Conservation (phyloP, 1,139 yeast genomes). For the Lodderomyces margitis region DNA sequence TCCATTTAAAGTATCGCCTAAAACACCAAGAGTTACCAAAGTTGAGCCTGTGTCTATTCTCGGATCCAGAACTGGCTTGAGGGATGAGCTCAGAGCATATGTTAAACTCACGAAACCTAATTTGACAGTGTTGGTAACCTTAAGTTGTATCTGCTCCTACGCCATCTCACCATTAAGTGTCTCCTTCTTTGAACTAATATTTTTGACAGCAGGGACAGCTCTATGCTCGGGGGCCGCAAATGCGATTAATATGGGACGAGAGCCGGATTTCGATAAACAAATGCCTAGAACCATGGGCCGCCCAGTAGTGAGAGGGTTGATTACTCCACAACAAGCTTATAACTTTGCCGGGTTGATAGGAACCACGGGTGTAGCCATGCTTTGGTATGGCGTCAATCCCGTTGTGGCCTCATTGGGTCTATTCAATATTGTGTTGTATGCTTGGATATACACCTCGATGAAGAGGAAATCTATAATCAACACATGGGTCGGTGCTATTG, state of each 20-base stretch:
- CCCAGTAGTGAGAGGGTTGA: constrained; percentile 84
- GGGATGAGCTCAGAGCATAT: constrained; percentile 53
- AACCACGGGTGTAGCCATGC: constrained; percentile 60
- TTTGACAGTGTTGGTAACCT: constrained; percentile 80
- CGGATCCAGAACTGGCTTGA: constrained; percentile 18
- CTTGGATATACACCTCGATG: constrained; percentile 88
- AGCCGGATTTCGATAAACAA: constrained; percentile 80
- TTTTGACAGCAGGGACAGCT: constrained; percentile 81
- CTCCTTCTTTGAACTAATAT: constrained; percentile 64
- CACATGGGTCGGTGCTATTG: constrained; percentile 98
- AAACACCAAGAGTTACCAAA: constrained; percentile 19
- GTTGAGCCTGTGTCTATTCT: constrained; percentile 12
- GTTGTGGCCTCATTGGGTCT: constrained; percentile 78
- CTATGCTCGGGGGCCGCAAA: constrained; percentile 92
- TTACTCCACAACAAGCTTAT: constrained; percentile 76
- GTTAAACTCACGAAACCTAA: constrained; percentile 85
- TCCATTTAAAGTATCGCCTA: constrained; percentile 60
- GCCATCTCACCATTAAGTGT: constrained; percentile 85
- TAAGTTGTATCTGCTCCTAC: constrained; percentile 90
- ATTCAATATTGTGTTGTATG: constrained; percentile 73
- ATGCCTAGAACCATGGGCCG: constrained; percentile 89
- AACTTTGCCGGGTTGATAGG: constrained; percentile 78
- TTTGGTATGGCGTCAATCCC: constrained; percentile 81
- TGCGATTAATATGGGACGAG: constrained; percentile 96
- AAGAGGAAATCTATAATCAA: constrained; percentile 81